Evolutionary conservation across 2,329 filamentous ascomycete genomes (phyloP).

Genomic region (Tolypocladium sp.): DNA sequence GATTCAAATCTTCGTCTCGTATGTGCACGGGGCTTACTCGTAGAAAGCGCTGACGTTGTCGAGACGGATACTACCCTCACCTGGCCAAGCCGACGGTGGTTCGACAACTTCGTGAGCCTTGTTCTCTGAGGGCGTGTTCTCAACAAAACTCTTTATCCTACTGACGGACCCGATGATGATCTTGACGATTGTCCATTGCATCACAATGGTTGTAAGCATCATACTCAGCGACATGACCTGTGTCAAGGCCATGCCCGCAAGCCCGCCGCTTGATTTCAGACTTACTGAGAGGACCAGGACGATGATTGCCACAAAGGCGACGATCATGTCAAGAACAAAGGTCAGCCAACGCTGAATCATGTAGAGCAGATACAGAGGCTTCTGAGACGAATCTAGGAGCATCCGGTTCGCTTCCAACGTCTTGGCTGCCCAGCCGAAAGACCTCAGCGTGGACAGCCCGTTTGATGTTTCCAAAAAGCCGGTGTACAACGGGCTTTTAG

Average conservation of each 20-base stretch:
- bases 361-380: constrained; percentile 3
- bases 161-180: not conserved
- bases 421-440: not conserved
- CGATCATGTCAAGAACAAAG: constrained; percentile 14
- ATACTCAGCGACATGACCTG: not conserved
- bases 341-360: constrained; percentile 16
- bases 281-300: not conserved
- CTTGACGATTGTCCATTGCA: not conserved
- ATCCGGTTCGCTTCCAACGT: not conserved
- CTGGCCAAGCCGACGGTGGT: no score
- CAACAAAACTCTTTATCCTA: no score
- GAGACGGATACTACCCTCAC: no score
- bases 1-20: no score
- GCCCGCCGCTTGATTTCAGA: not conserved
- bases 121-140: no score
- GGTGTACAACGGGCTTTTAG: not conserved
- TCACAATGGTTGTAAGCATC: not conserved
- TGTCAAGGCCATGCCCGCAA: not conserved
- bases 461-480: not conserved
- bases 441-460: not conserved
- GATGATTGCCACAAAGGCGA: constrained; percentile 1
- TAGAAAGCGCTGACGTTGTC: no score
- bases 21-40: no score
- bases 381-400: not conserved
- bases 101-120: no score